Evolutionary conservation across 2,329 filamentous ascomycete species (phyloP).

Genomic region (Microcyclospora pomicola): DNA sequence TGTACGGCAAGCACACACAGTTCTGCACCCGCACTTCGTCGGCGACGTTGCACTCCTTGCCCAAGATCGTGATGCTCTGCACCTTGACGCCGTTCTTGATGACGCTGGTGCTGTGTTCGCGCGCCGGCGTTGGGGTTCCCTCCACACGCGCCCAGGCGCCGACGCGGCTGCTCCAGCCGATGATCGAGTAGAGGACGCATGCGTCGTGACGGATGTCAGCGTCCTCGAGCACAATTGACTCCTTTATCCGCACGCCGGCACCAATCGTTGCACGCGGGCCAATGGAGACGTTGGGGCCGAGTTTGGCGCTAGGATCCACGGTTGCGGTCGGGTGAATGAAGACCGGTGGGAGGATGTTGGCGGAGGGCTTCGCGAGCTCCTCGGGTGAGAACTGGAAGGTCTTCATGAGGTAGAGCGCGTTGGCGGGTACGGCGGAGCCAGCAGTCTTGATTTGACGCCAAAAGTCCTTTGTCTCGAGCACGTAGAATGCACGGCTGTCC

Average conservation of each 20-base stretch:
- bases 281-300: conserved; percentile 92
- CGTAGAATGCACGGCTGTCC: conserved; percentile 95
- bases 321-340: conserved; percentile 87
- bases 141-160: conserved; percentile 98
- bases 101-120: conserved; percentile 83
- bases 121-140: conserved; percentile 76
- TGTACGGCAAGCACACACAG: conserved; percentile 92
- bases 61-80: conserved; percentile 92
- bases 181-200: conserved; percentile 87
- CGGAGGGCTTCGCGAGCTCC: conserved; percentile 70
- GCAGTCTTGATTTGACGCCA: conserved; percentile 99
- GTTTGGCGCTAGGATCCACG: conserved; percentile 88
- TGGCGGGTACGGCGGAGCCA: conserved; percentile 89
- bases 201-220: conserved; percentile 93
- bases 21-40: conserved; percentile 96
- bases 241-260: conserved; percentile 82
- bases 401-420: conserved; percentile 91
- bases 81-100: conserved; percentile 98
- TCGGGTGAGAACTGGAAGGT: conserved; percentile 70
- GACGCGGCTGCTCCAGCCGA: conserved; percentile 91
- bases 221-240: conserved; percentile 90
- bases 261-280: conserved; percentile 78
- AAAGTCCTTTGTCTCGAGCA: conserved; percentile 97
- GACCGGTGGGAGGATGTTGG: conserved; percentile 80
- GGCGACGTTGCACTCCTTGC: conserved; percentile 87